A percentile compares a stretch with the other conserved stretches of the same genome.
phyloP scores from a whole-genome alignment of 2,329 filamentous ascomycete species.

The Canariomyces notabilis region DNA sequence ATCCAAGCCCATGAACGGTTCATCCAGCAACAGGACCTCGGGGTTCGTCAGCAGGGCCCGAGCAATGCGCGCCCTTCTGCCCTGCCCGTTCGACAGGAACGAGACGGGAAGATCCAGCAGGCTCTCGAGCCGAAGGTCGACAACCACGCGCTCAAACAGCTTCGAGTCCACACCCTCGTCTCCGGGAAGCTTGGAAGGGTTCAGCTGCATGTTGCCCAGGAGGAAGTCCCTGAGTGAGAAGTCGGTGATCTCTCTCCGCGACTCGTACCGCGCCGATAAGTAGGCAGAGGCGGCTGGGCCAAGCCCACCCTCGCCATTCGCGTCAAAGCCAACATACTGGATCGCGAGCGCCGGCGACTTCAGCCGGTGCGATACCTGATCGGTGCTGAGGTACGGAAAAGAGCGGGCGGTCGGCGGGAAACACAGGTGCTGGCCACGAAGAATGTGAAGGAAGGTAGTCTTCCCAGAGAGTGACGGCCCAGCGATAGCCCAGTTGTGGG shows the following conservation, averaged over 20 bases:
- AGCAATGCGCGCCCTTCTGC: conserved; percentile 78
- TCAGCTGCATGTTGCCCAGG: conserved; percentile 75
- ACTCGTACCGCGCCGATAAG: conserved; percentile 86
- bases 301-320: conserved; percentile 53
- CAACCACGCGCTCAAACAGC: conserved; percentile 58
- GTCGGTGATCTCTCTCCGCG: conserved; percentile 77
- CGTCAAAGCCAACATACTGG: conserved; percentile 86
- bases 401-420: conserved; percentile 69
- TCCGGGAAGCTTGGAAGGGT: conserved; percentile 55
- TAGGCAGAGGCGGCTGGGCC: conserved; percentile 66
- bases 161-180: conserved; percentile 46
- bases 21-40: conserved; percentile 80
- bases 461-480: conserved; percentile 74
- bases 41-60: conserved; percentile 75
- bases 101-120: conserved; percentile 78
- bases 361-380: conserved; percentile 51
- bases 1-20: conserved; percentile 94
- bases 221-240: conserved; percentile 80
- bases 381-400: conserved; percentile 70
- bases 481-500: conserved; percentile 76
- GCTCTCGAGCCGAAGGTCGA: conserved; percentile 61
- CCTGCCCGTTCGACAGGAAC: conserved; percentile 92
- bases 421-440: conserved; percentile 71
- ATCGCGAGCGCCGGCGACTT: conserved; percentile 64
- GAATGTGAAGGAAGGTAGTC: conserved; percentile 74